Percentiles rank a stretch among this genome's conserved stretches.
These are phyloP conservation scores for Solanum pennellii DNA, from an alignment of 257 asterid species.

Conservation along the genomic window DNA sequence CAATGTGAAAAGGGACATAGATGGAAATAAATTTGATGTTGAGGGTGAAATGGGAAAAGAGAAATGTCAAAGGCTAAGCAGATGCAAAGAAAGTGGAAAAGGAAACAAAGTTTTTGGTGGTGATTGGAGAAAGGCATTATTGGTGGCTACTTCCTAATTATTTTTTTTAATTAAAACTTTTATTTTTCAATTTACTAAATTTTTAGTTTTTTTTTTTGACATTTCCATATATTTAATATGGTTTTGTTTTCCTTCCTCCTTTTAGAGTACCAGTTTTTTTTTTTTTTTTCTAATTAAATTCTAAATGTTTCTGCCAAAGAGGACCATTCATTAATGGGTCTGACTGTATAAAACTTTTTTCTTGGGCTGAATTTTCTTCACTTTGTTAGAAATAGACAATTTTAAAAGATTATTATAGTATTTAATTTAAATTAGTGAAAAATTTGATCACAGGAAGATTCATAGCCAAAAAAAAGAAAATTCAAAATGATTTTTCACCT, in stretches of 20 bases:
- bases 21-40: conserved; percentile 9
- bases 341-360: not conserved
- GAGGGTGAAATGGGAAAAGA: conserved; percentile 45
- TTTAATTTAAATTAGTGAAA: not conserved
- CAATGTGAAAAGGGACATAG: conserved; percentile 6
- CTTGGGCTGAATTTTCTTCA: not conserved
- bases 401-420: not conserved
- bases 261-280: not conserved
- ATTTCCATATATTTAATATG: not conserved
- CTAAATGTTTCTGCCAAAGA: not conserved
- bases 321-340: not conserved
- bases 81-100: conserved; percentile 56
- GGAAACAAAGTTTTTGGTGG: conserved; percentile 30
- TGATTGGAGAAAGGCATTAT: conserved; percentile 47
- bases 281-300: not conserved
- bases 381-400: not conserved
- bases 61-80: conserved; percentile 26
- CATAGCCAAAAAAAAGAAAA: not conserved
- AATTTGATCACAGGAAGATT: not conserved
- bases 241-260: not conserved
- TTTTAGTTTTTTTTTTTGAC: not conserved
- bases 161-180: not conserved
- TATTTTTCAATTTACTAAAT: not conserved
- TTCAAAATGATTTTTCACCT: not conserved
- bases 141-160: conserved; percentile 24